Evolutionary conservation across 108 stramenopile genomes (phyloP).

Genomic region (Cyclotella kingstonii): DNA sequence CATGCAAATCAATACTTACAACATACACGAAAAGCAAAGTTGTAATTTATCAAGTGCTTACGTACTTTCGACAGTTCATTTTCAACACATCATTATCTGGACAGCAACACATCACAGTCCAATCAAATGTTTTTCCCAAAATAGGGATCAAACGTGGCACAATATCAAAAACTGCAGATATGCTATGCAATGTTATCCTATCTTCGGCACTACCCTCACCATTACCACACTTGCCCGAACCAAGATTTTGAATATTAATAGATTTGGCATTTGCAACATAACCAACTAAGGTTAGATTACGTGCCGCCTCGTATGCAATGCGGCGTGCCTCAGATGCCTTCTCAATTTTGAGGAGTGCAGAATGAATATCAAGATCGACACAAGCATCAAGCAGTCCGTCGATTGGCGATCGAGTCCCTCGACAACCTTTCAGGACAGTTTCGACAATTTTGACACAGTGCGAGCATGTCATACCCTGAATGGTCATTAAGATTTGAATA

Average conservation of each 20-base stretch:
- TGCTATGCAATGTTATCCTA: conserved; percentile 15
- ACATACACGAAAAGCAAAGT: not conserved
- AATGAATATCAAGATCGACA: conserved; percentile 62
- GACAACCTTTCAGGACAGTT: conserved; percentile 84
- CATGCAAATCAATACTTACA: not conserved
- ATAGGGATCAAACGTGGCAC: conserved; percentile 34
- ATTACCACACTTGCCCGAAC: conserved; percentile 24
- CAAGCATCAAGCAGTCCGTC: conserved; percentile 83
- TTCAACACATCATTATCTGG: conserved; percentile 82
- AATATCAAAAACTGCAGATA: conserved; percentile 20
- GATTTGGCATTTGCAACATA: conserved; percentile 75
- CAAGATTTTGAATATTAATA: conserved; percentile 47
- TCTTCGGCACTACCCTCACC: too few relatives aligned
- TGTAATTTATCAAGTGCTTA: not conserved
- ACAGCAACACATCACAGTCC: conserved; percentile 71
- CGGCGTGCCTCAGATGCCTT: conserved; percentile 53
- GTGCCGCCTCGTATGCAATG: conserved; percentile 73
- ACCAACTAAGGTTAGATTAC: conserved; percentile 87
- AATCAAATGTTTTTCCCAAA: conserved; percentile 69
- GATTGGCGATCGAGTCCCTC: conserved; percentile 82
- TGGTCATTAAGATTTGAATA: conserved; percentile 72
- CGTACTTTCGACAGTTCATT: conserved; percentile 76
- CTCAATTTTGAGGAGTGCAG: conserved; percentile 74
- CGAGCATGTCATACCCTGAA: conserved; percentile 86
- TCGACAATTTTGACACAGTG: conserved; percentile 91